Evolutionary conservation across 2,329 filamentous ascomycete species (phyloP), one percentile per base, ranked within the genome.

Genomic region (Beauveria australis): DNA sequence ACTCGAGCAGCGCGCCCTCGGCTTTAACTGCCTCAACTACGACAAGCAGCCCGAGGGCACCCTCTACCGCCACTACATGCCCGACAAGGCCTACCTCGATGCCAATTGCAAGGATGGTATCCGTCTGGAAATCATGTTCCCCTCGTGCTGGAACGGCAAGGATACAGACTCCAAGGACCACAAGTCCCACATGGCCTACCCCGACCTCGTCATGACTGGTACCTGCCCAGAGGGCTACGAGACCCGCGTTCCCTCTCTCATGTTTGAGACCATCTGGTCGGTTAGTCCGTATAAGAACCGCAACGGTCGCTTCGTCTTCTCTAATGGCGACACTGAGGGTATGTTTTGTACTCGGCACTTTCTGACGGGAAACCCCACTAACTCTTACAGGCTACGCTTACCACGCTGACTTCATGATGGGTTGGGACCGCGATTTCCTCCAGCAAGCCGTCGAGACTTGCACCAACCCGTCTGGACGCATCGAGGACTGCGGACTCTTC

Each of bases 21-120:
- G 94, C 3, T 96, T 96, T 83, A 97, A 97, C 80, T 97, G 94
- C 75, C 77, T 99, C 63, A 87, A 97, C 82, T 97, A 97, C 71
- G 68, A 67, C 37, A 78, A 74, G 26, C 67, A 73, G 0, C 78
- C 89, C 2, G 92, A 96, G 73, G 81, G 82, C 1, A 89, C 92
- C 16, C 81, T 96, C 41, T 89, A 85, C 73, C 91, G 92, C 65
- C 92, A 96, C 73, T 86, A 84, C 71, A 69, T 97, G 67, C 92
- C 93, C 0, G 82, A 88, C 67, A 95, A 96, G 80, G 74, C 75
- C 0, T 95, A 84, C 70, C 79, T 96, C 41, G 92, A 97, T 69
- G 81, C 80, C 59, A 86, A 93, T 75, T 97, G 93, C 76, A 75
- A 76, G n/a, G 82, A 95, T 68, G 93, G 93, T 62, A 70, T 96